A percentile compares a stretch with the other conserved stretches of the same genome.
Evolutionary conservation across 345 rosid species (phyloP).

Genomic region (Eucalyptus marginata): DNA sequence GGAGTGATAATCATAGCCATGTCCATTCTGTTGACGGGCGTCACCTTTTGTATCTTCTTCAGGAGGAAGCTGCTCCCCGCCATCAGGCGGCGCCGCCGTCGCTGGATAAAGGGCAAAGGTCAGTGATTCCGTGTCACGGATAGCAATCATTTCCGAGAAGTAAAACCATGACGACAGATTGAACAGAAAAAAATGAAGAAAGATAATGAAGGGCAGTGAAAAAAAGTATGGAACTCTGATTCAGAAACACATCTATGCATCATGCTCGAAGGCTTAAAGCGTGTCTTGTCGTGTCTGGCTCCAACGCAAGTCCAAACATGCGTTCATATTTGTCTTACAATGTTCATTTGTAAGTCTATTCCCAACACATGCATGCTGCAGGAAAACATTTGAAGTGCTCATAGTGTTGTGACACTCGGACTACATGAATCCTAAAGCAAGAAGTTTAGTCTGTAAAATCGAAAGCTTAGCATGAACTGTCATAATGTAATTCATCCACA

Average conservation of each 20-base stretch:
- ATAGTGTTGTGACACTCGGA: neutral
- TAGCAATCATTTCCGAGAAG: neutral
- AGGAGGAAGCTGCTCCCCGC: conserved; percentile 17
- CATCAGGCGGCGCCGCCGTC: neutral
- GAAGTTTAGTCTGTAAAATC: neutral
- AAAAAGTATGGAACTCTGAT: neutral
- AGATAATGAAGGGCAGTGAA: neutral
- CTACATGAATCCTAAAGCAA: neutral
- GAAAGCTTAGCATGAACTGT: neutral
- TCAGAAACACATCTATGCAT: neutral
- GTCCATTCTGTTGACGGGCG: neutral
- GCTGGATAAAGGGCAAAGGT: conserved; percentile 5
- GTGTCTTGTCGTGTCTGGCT: neutral
- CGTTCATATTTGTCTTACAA: neutral
- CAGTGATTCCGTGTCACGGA: neutral
- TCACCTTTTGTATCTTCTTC: conserved; percentile 7
- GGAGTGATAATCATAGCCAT: conserved; percentile 10
- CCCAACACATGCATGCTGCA: neutral
- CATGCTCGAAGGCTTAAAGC: neutral
- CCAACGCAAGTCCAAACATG: neutral
- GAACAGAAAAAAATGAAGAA: neutral
- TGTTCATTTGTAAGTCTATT: neutral
- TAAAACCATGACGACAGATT: neutral
- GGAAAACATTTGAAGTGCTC: neutral
- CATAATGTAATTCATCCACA: neutral